A percentile compares a stretch with the other conserved stretches of the same genome.
Conservation (phyloP, 768 basidiomycete genomes). For the Tulasnella sp. region DNA sequence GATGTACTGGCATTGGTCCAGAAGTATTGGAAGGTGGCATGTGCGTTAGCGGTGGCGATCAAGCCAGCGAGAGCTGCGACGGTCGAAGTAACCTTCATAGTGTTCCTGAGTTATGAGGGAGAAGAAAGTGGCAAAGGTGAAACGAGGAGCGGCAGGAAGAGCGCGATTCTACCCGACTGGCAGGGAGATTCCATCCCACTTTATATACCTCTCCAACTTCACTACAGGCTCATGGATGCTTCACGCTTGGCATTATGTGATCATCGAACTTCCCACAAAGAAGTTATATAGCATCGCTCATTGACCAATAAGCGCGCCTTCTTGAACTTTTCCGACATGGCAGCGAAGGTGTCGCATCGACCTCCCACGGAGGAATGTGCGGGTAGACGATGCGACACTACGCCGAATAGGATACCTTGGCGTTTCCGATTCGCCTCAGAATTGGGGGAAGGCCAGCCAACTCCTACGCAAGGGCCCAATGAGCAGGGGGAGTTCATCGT, state of each 20-base stretch:
- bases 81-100: slow-evolving; percentile 11
- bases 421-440: background rate
- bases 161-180: background rate
- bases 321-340: background rate
- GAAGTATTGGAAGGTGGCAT: slow-evolving; percentile 59
- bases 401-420: background rate
- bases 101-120: background rate
- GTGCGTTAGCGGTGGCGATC: slow-evolving; percentile 46
- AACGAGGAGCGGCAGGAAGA: background rate
- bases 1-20: slow-evolving; percentile 55
- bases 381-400: background rate
- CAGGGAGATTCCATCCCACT: background rate
- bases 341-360: slow-evolving; percentile 11
- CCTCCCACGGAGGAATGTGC: slow-evolving; percentile 2
- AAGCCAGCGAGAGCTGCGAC: slow-evolving; percentile 24
- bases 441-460: background rate
- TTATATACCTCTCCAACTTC: background rate
- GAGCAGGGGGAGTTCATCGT: background rate
- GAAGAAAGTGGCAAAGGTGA: background rate
- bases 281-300: background rate
- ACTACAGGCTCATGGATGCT: background rate
- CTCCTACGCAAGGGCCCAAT: background rate
- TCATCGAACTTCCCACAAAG: background rate
- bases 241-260: background rate
- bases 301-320: background rate